A percentile compares a stretch with the other conserved stretches of the same genome.
Evolutionary conservation across 1,139 yeast species (phyloP).

Genomic region (Candida albicans): DNA sequence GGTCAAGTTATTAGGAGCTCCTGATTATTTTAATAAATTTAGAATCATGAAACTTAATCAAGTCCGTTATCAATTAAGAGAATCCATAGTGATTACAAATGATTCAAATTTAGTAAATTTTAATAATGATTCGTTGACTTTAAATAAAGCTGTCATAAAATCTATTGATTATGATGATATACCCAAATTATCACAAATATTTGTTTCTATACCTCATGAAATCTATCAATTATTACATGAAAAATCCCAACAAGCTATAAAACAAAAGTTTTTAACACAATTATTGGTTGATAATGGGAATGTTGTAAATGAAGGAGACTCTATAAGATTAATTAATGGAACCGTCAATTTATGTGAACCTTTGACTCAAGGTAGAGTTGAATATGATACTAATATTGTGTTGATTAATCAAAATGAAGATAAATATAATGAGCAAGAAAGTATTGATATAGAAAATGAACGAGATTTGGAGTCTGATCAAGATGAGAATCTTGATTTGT

Average conservation of each 20-base stretch:
- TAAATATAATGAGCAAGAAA: constrained; percentile 9
- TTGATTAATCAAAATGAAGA: constrained; percentile 42
- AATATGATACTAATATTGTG: constrained; percentile 47
- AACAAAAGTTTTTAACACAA: constrained; percentile 28
- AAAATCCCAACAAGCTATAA: constrained; percentile 25
- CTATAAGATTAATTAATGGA: constrained; percentile 47
- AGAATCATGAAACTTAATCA: constrained; percentile 37
- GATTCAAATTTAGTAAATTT: constrained; percentile 33
- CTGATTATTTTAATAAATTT: constrained; percentile 38
- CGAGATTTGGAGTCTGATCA: constrained; percentile 12
- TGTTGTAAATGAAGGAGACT: constrained; percentile 35
- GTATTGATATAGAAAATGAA: constrained; percentile 5
- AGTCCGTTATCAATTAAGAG: constrained; percentile 23
- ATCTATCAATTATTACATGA: constrained; percentile 40
- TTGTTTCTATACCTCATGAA: constrained; percentile 45
- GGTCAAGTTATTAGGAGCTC: constrained; percentile 46
- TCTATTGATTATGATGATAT: constrained; percentile 28
- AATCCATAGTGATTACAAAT: constrained; percentile 40
- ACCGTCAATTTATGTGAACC: constrained; percentile 68
- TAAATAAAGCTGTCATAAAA: constrained; percentile 33
- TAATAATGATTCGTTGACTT: constrained; percentile 33
- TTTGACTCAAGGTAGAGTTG: constrained; percentile 61
- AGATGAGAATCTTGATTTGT: constrained; percentile 26
- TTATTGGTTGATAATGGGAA: constrained; percentile 31
- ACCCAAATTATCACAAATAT: constrained; percentile 32